Base-by-base conservation (phyloP, 768 basidiomycete species). In the Calocybe cyanea region DNA sequence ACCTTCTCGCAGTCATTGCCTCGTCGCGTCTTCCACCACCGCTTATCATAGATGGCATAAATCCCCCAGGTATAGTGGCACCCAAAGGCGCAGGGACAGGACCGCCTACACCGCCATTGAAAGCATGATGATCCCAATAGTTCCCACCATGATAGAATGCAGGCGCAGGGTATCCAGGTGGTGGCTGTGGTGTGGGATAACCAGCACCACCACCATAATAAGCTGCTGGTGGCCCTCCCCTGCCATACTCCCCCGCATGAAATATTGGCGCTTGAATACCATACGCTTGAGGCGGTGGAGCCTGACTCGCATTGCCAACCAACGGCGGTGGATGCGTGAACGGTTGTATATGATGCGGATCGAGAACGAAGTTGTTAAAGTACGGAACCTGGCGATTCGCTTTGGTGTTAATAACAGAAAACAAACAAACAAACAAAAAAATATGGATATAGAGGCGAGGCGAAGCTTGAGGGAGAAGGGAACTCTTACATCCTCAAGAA, bases 311-410 rank as follows among this genome's bases (percentile, higher is more conserved):
- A 45, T 79, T 83, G n/a, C 85, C 85, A 38, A 76, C 68, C 18
- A 72, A 60, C 35, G 78, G 72, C 46, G 89, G 91, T 49, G 87
- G 82, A 60, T 91, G 88, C 18, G 80, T 76, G 65, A 90, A 86
- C 6, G 89, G 87, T 57, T 87, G 86, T 50, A 96, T 86, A 53
- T 85, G 87, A 57, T 93, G 89, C 45, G 96, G 95, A 69, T 98
- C 96, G 47, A 98, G 81, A 23, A 89, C 92, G 63, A 95, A 99
- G 64, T 87, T 92, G 66, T 98, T 97, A 73, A 92, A 93, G 65
- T 87, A 91, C 30, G 87, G 78, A 49, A 94, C 62, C 92, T 94
- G n/a, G n/a, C n/a, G n/a, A n/a, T n/a, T n/a, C n/a, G n/a, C n/a
- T 56, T 32, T 33, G 38, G 17, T 30, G 46, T 42, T 48, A 47